Conservation (phyloP, 495 filamentous ascomycete species). For the Aspergillus hancockii region DNA sequence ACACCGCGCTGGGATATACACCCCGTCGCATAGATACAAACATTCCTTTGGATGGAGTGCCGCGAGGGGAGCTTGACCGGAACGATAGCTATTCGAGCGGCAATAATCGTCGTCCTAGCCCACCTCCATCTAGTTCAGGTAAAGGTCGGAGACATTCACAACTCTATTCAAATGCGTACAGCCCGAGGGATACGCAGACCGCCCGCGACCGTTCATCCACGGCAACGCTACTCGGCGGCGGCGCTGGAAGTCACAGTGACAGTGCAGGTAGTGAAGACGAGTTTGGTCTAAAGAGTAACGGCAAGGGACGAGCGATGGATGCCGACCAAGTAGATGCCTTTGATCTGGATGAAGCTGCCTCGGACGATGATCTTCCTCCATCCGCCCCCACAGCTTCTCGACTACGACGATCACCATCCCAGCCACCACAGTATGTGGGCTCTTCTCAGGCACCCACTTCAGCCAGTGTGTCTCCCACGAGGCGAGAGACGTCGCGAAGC, state of each 20-base stretch:
- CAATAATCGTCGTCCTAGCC: conserved; percentile 51
- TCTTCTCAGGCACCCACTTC: conserved; percentile 25
- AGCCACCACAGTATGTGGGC: conserved; percentile 33
- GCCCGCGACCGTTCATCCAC: conserved; percentile 43
- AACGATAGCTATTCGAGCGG: conserved; percentile 56
- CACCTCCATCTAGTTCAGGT: conserved; percentile 49
- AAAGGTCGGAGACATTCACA: conserved; percentile 37
- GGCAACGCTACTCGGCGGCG: conserved; percentile 39
- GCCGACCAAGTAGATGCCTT: conserved; percentile 54
- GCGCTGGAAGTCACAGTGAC: conserved; percentile 53
- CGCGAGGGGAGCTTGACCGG: conserved; percentile 31
- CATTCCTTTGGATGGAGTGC: conserved; percentile 55
- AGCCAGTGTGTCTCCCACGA: conserved; percentile 32
- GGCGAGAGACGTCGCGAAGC: conserved; percentile 35
- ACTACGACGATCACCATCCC: conserved; percentile 58
- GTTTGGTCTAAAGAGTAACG: conserved; percentile 41
- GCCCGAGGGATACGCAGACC: conserved; percentile 36
- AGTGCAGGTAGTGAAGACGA: conserved; percentile 55
- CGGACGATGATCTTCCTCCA: conserved; percentile 55
- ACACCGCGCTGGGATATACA: conserved; percentile 69
- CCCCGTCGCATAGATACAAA: conserved; percentile 62
- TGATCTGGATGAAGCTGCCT: conserved; percentile 38
- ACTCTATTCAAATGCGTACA: conserved; percentile 65
- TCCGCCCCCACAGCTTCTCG: conserved; percentile 42
- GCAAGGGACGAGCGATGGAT: conserved; percentile 63